Evolutionary conservation across 129 eudicot genomes (phyloP), one percentile per base, ranked within the genome.

Genomic region (Helianthus tuberosus): DNA sequence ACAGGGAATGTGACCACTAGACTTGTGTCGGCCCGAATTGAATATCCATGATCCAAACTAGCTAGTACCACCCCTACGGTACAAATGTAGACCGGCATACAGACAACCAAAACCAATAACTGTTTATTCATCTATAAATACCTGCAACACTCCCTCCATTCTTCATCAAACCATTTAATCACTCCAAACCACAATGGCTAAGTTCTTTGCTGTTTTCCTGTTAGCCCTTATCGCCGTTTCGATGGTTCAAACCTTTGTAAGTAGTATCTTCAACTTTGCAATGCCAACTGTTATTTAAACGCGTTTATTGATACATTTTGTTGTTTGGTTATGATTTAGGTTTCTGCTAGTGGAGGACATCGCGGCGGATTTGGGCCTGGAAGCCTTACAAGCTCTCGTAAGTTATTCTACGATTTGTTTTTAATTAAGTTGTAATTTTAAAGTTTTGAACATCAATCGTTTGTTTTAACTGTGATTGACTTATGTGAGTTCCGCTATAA

Each of bases 351-450:
- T 4, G 64, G 69, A 65, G 75, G 78, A 54, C 77, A 66, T 55
- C 85, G 82, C 75, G 70, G 77, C 5, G 71, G 84, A 35, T 86
- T 75, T 57, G 97, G 97, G 15, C 87, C 89, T 72, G 91, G 94
- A 47, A 91, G 97, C 50, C 73, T 91, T 46, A 79, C 77, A 58
- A 79, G 87, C 80, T 91, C 70, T 51, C 91, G 97, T 91, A 84
- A 91, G 97, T 84, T 32, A 3, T 32, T 32, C 36, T 32, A 32
- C 36, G 3, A 32, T 32, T 32, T 3, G 4, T 32, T 32, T 3
- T 32, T 32, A 32, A 32, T 32, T 27, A 1, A 1, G 32, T 27
- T 27, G 32, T 1, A 27, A 27, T 27, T 27, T 27, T 27, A 27
- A 27, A 27, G 3, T 27, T 27, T 27, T 27, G 32, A 27, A 27